Base-by-base conservation (phyloP, 768 basidiomycete species). In the Leucocoprinus sp. region DNA sequence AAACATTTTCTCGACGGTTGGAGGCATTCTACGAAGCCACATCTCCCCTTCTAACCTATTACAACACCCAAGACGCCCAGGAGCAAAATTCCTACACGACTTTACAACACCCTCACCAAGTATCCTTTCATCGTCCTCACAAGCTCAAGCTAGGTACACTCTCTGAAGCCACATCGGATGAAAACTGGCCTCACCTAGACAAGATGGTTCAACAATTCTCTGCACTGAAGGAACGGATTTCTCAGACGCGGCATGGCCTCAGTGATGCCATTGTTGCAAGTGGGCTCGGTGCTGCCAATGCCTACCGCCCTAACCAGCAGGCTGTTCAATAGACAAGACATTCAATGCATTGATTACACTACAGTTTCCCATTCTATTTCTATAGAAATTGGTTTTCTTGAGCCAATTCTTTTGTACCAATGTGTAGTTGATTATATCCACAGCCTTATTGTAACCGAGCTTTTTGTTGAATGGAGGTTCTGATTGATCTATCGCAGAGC, bases 111-210 rank as follows among this genome's bases (percentile, higher is more conserved):
- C 73, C 74, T 12, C 75, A 76, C 53, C 75, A 76, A 48, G 60
- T 76, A 17, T 61, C 70, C 11, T 70, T 75, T 57, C 64, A 66
- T 38, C 60, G 67, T 6, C 66, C 73, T 12, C 63, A 71, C 21
- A 67, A 64, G 40, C 60, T 81, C 14, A 71, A 72, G 42, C 56
- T 87, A 8, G 70, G 74, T 35, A 79, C 80, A 2, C 60, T 95
- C 23, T 68, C 72, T 15, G 90, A 91, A 2, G 64, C 70, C 45
- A 87, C 88, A 6, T 88, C 85, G 2, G 86, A 93, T 56, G 87
- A 92, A 61, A 93, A 93, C 51, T 93, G 90, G 90, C 89, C 87
- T 2, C 67, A 81, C 52, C 71, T 95, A 8, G 88, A 91, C 50
- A 63, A 63, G 35, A 65, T 76, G 17, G 67, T 92, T 18, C 66